These are phyloP conservation scores for Lachnellula suecica DNA, from an alignment of 2,329 filamentous ascomycete genomes.

Conservation along the genomic window DNA sequence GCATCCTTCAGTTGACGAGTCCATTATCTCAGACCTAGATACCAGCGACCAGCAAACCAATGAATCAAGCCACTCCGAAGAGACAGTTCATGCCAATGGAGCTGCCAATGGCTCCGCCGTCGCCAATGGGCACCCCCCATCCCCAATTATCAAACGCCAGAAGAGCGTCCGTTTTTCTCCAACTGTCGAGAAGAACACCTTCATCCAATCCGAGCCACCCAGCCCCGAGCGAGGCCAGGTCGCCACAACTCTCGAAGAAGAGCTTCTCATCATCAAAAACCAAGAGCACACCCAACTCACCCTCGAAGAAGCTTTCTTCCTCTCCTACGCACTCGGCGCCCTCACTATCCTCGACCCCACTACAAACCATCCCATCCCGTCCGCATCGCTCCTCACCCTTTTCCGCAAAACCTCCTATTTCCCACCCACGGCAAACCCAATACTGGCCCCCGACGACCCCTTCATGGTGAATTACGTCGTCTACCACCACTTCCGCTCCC, in stretches of 20 bases:
- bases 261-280: constrained; percentile 41
- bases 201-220: constrained; percentile 47
- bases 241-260: constrained; percentile 12
- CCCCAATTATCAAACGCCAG: constrained; percentile 39
- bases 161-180: constrained; percentile 74
- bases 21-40: constrained; percentile 15
- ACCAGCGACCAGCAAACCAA: constrained; percentile 18
- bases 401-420: constrained; percentile 72
- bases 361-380: constrained; percentile 25
- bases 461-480: constrained; percentile 87
- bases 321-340: constrained; percentile 76
- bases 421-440: constrained; percentile 47
- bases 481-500: constrained; percentile 93
- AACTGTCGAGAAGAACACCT: constrained; percentile 63
- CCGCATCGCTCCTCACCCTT: constrained; percentile 55
- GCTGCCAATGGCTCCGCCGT: constrained; percentile 14
- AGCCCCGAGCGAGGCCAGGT: constrained; percentile 22
- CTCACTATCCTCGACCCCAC: constrained; percentile 57
- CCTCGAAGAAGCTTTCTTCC: constrained; percentile 88
- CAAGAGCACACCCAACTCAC: constrained; percentile 91
- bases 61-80: constrained; percentile 18
- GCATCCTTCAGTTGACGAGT: constrained; percentile 1
- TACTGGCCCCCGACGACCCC: constrained; percentile 70
- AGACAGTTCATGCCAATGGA: constrained; percentile 12
- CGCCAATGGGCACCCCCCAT: constrained; percentile 13